phyloP scores from a whole-genome alignment of 768 basidiomycete genomes.

The Lentinula edodes region DNA sequence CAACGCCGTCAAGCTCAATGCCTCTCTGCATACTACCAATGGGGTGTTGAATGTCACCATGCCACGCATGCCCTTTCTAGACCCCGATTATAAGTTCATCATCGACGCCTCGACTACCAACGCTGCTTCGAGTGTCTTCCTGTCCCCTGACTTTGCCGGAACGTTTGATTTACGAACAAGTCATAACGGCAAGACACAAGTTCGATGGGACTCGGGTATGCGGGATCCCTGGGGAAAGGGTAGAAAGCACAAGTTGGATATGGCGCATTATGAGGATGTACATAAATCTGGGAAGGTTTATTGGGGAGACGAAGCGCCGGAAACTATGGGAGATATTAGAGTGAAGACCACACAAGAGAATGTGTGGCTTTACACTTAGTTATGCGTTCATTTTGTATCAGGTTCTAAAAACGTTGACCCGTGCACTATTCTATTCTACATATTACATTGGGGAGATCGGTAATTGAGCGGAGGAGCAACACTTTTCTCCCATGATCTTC shows the following conservation, averaged over 20 bases:
- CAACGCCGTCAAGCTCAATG: neutral
- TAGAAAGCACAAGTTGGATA: neutral
- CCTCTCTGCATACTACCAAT: conserved; percentile 3
- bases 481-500: too few species aligned
- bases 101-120: conserved; percentile 4
- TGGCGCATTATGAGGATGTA: neutral
- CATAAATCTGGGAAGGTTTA: neutral
- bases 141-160: conserved; percentile 2
- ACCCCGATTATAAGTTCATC: neutral
- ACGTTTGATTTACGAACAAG: conserved; percentile 8
- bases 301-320: neutral
- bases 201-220: neutral
- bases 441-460: too few species aligned
- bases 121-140: neutral
- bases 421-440: too few species aligned
- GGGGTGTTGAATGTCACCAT: neutral
- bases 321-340: neutral
- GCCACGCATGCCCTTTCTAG: neutral
- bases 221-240: neutral
- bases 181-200: neutral
- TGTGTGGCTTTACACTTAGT: neutral
- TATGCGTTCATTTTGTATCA: too few species aligned
- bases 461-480: too few species aligned
- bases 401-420: too few species aligned
- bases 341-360: neutral